These are phyloP conservation scores for Galerina sulciceps DNA, from an alignment of 768 basidiomycete genomes.

Conservation along the genomic window DNA sequence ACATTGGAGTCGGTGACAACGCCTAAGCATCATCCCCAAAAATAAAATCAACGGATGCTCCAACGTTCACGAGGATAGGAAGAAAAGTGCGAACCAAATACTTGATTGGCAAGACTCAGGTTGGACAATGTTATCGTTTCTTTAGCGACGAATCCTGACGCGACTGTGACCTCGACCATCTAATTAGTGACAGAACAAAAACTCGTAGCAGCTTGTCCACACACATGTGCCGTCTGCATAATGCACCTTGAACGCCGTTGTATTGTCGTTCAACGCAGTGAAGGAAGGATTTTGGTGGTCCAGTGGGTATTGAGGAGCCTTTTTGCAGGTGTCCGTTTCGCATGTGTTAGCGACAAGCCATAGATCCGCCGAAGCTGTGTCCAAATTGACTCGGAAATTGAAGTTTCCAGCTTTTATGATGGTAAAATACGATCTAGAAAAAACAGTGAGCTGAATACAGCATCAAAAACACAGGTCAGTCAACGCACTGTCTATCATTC, in stretches of 20 bases:
- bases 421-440: conserved; percentile 66
- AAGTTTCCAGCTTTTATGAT: conserved; percentile 64
- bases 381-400: conserved; percentile 70
- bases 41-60: neutral
- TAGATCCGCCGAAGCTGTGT: conserved; percentile 75
- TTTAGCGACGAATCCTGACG: conserved; percentile 70
- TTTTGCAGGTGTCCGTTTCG: conserved; percentile 53
- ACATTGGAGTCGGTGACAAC: conserved; percentile 67
- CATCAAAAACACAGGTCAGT: neutral
- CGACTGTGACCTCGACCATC: conserved; percentile 43
- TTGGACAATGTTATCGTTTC: conserved; percentile 68
- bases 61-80: neutral
- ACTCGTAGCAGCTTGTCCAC: conserved; percentile 26
- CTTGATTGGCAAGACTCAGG: conserved; percentile 62
- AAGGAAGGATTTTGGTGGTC: conserved; percentile 70
- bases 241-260: conserved; percentile 58
- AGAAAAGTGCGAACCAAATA: conserved; percentile 56
- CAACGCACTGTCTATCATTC: conserved; percentile 47
- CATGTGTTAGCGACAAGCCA: conserved; percentile 76
- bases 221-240: conserved; percentile 75
- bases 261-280: conserved; percentile 60
- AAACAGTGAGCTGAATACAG: conserved; percentile 7
- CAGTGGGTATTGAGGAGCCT: conserved; percentile 73
- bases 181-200: neutral
- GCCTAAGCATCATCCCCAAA: conserved; percentile 38